Evolutionary conservation across 2,329 filamentous ascomycete species (phyloP), one percentile per base, ranked within the genome.

Genomic region (Fusarium humuli): DNA sequence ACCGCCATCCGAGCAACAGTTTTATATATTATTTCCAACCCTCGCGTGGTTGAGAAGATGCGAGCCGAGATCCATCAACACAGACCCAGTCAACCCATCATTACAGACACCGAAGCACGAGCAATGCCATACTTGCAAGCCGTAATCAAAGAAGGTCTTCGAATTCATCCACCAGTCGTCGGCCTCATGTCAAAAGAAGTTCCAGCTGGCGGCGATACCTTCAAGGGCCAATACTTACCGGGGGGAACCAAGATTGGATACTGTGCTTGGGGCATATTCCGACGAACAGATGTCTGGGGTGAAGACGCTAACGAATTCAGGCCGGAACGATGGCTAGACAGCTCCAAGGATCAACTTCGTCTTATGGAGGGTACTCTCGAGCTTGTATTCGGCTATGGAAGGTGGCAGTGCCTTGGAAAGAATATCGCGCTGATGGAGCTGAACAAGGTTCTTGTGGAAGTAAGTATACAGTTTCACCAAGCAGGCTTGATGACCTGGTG

Each of bases 1-100:
- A 86, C 85, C 0, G 83, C 83, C 3, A 82, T 90, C 12, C 83
- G 87, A 5, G 79, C 83, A 37, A 86, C 83, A 3, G 66, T 89
- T 54, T 81, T 89, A 20, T 82, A 86, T 71, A 75, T 89, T 58
- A 81, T 84, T 23, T 85, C 82, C n/a, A 84, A 81, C 22, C 83
- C 84, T 0, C 79, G 78, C 2, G 81, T 87, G 0, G 81, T 84
- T 57, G 58, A 69, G 6, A 83, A 80, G 77, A 77, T 90, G 1
- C 81, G 82, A 6, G 46, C 49, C 47, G 77, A 74, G 45, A 77
- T 73, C 25, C 65, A 42, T 52, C 27, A 54, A 70, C 7, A 48
- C 63, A 0, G 57, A 67, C 5, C 49, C 62, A 71, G 12, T 55
- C 72, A 3, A 5, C 63, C 72, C 1, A 46, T 77, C 4, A 79